Conservation (phyloP, 495 filamentous ascomycete species). For the Poronia punctata region DNA sequence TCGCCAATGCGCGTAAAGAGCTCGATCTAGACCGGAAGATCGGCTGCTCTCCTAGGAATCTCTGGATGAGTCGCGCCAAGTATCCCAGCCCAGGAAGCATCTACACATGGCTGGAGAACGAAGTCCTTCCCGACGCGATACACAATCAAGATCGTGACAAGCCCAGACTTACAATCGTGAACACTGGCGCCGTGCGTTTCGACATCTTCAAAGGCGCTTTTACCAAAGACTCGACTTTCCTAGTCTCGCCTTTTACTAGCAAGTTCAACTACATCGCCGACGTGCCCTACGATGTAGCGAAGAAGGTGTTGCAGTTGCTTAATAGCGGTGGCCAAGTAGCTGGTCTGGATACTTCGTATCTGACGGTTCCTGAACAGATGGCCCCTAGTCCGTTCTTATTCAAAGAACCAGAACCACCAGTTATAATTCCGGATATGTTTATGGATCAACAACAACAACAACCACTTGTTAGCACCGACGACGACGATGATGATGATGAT, state of each 20-base stretch:
- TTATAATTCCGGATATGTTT: neutral
- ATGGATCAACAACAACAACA: neutral
- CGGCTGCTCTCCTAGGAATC: conserved; percentile 76
- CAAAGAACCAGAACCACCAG: neutral
- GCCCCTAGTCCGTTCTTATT: conserved; percentile 12
- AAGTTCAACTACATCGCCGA: conserved; percentile 70
- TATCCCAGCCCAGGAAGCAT: conserved; percentile 67
- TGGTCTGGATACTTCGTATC: conserved; percentile 25
- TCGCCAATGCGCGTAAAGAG: conserved; percentile 58
- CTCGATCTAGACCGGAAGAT: conserved; percentile 66
- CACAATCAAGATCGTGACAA: conserved; percentile 29
- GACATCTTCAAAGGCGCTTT: conserved; percentile 91
- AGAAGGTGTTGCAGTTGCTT: conserved; percentile 60
- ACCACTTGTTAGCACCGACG: neutral
- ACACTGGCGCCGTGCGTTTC: conserved; percentile 88
- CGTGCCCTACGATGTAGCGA: conserved; percentile 69
- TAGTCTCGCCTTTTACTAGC: conserved; percentile 83
- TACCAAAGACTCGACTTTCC: conserved; percentile 75
- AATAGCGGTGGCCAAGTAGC: conserved; percentile 60
- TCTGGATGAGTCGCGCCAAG: conserved; percentile 69
- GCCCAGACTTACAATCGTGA: conserved; percentile 66
- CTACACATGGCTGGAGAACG: conserved; percentile 69
- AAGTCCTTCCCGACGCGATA: conserved; percentile 61
- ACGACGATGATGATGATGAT: neutral
- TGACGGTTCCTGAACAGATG: conserved; percentile 36